Base-by-base conservation (phyloP, 805 yeast genomes). In the Ogataea polymorpha region DNA sequence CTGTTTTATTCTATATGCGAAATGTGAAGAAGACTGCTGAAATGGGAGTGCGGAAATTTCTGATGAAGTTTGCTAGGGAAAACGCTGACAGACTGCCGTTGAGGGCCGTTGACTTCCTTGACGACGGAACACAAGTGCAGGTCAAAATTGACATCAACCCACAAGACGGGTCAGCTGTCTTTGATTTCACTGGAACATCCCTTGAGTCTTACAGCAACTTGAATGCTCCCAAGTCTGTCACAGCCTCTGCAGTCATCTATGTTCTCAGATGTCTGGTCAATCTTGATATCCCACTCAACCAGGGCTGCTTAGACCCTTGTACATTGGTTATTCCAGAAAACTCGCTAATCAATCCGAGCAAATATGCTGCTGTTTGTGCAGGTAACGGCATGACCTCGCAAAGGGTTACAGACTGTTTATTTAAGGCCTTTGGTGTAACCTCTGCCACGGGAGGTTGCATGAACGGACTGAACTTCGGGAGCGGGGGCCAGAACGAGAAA, bases 381-480 rank as follows among this genome's bases (percentile, higher is more conserved):
- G 80, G 80, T 29, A 77, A 76, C 50, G 80, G 77, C 9, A 82
- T 85, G 63, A 88, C 96, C 1, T 82, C 95, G 2, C 96, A 90
- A 63, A 74, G 96, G 51, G 79, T 89, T 25, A 86, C 90, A 0
- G 96, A 87, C 61, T 88, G 82, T 4, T 74, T 90, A 17, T 69
- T 89, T 54, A 81, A 80, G 52, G 91, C 96, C 0, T 87, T 87
- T 57, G 74, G 77, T 41, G 82, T 86, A 5, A 80, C 85, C 56
- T 95, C 95, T 2, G 96, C 88, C 44, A 85, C 96, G 1, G 95
- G 86, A 58, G 96, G 96, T 20, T 88, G 90, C 42, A 85, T 93
- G 66, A 89, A 89, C 63, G 87, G 86, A 62, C 72, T 89, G 47
- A 85, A 93, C 0, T 89, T 88, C 65, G 96, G 96, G 2, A 20